Conservation (phyloP, 2,329 filamentous ascomycete species). For the Podosphaera xanthii region DNA sequence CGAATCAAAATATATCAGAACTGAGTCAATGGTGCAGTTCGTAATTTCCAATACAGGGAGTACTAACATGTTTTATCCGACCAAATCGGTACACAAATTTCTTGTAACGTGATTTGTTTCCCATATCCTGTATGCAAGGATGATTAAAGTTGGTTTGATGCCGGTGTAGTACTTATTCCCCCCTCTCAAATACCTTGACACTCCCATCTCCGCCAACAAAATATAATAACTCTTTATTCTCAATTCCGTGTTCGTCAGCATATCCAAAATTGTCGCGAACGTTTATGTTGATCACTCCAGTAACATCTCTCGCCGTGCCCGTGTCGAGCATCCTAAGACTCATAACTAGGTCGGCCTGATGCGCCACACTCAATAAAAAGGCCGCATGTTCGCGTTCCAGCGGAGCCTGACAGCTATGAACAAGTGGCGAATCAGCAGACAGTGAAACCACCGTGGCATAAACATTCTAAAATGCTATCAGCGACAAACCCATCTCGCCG, state of each 20-base stretch:
- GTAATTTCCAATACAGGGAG: too few species aligned
- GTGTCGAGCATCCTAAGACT: conserved; percentile 60
- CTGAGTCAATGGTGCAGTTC: too few species aligned
- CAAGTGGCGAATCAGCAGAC: conserved; percentile 51
- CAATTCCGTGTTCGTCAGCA: conserved; percentile 15
- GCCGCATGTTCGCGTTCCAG: conserved; percentile 49
- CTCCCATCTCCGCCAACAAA: conserved; percentile 57
- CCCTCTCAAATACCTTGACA: conserved; percentile 67
- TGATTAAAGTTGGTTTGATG: not conserved
- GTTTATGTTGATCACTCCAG: conserved; percentile 62
- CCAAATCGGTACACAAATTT: too few species aligned
- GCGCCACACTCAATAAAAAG: conserved; percentile 50
- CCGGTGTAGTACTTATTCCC: conserved; percentile 24
- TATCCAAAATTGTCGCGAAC: conserved; percentile 22
- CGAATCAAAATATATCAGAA: too few species aligned
- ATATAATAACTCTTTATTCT: conserved; percentile 57
- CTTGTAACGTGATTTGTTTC: too few species aligned
- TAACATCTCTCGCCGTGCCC: conserved; percentile 74
- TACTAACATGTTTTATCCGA: too few species aligned
- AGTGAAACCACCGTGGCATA: conserved; percentile 44
- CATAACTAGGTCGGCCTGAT: conserved; percentile 49
- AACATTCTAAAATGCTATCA: conserved; percentile 24
- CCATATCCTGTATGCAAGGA: too few species aligned
- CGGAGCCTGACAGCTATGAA: conserved; percentile 35
- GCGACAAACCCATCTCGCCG: not conserved